phyloP scores from a whole-genome alignment of 306 rosid species.

The Cucumis hystrix region DNA sequence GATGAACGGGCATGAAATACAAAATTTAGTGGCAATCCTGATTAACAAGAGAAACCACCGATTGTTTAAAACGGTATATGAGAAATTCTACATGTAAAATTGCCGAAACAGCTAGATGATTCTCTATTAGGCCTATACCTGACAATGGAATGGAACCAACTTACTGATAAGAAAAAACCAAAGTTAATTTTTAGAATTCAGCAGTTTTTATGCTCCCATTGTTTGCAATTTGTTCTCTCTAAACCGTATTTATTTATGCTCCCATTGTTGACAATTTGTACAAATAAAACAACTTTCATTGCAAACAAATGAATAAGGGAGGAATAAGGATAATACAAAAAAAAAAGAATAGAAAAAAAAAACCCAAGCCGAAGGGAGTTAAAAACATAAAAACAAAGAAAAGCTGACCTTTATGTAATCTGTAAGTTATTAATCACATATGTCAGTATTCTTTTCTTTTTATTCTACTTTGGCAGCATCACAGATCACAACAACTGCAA shows the following conservation, averaged over 20 bases:
- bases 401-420: not conserved
- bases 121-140: not conserved
- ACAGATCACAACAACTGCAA: not conserved
- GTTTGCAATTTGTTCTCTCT: not conserved
- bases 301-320: too few relatives aligned
- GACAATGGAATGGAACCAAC: not conserved
- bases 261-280: too few relatives aligned
- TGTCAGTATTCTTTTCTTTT: not conserved
- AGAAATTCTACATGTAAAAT: not conserved
- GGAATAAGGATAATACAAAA: too few relatives aligned
- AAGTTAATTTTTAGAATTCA: not conserved
- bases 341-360: not conserved
- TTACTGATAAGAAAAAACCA: not conserved
- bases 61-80: not conserved
- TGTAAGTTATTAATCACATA: not conserved
- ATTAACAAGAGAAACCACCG: not conserved
- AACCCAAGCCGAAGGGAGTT: not conserved
- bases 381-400: not conserved
- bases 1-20: not conserved
- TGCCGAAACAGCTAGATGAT: not conserved
- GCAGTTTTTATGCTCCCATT: not conserved
- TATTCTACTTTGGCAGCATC: not conserved
- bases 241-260: not conserved
- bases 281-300: too few relatives aligned
- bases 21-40: not conserved